Base-by-base conservation (phyloP, 805 yeast species). In the Jamesozyma piceae region DNA sequence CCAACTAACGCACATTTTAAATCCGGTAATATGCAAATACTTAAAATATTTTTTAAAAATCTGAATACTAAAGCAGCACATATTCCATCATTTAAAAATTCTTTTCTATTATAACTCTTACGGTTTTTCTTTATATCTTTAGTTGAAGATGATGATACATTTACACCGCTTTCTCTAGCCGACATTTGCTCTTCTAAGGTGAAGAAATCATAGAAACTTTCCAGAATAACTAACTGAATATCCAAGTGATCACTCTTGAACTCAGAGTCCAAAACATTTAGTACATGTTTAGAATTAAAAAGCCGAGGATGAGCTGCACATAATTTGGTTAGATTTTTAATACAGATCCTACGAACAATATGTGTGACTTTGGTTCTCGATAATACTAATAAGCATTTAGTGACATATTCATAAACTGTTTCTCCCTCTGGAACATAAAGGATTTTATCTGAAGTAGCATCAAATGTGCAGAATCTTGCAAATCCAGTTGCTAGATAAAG, bases 31-130 rank as follows among this genome's bases (percentile, higher is more conserved):
- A 77, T 47, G 42, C 86, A 75, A 15, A 77, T 57, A 2, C 64
- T 60, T 20, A 83, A 60, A 4, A 82, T 68, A 2, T 62, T 54
- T 3, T 57, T 57, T 39, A 80, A 58, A 52, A 78, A 84, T 30
- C 86, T 63, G 42, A 84, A 86, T 3, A 78, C 80, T 10, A 87
- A 51, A 0, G 83, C 80, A 0, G 90, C 74, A 55, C 92, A 80
- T 0, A 85, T 76, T 13, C 88, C 83, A 54, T 84, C 92, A 52
- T 69, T 73, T 39, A 74, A 69, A 1, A 71, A 62, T 30, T 67
- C 60, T 0, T 77, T 65, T 31, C 67, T 52, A 22, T 46, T 53
- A 14, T 36, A 41, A 32, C 29, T 43, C 24, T 80, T 74, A 0
- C 71, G 73, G 5, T 67, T 69, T 13, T 69, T 60, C 28, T 49